Percentiles rank a stretch among this genome's conserved stretches.
Conservation (phyloP, 2,329 filamentous ascomycete genomes). For the Ascochyta rabiei region DNA sequence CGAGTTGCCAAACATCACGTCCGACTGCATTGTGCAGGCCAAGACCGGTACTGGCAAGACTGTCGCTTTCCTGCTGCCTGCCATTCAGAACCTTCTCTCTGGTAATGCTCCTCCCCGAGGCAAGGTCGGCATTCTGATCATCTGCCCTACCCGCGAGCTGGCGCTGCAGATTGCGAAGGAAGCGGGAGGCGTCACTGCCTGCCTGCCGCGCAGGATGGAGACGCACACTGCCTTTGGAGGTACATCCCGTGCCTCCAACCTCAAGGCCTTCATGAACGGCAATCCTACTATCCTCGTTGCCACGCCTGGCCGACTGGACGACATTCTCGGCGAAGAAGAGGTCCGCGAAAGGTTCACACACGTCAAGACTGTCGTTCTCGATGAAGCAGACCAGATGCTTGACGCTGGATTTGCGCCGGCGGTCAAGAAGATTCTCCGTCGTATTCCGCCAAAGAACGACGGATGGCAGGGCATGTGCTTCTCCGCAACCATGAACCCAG, state of each 20-base stretch:
- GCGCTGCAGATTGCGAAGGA: conserved; percentile 58
- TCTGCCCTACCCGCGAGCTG: conserved; percentile 57
- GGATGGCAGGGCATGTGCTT: conserved; percentile 60
- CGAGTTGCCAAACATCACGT: conserved; percentile 56
- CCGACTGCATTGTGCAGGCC: conserved; percentile 61
- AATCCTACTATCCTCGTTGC: conserved; percentile 54
- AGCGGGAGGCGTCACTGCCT: conserved; percentile 52
- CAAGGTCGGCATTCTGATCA: conserved; percentile 54
- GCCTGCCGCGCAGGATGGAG: conserved; percentile 47
- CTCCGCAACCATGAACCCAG: conserved; percentile 53
- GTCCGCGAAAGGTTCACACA: conserved; percentile 55
- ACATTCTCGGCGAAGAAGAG: conserved; percentile 53
- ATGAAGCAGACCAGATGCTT: conserved; percentile 55
- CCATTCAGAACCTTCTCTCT: conserved; percentile 53
- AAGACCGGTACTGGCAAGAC: conserved; percentile 60
- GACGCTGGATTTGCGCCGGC: conserved; percentile 61
- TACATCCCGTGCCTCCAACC: conserved; percentile 40
- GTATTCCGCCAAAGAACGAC: conserved; percentile 57
- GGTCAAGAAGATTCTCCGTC: conserved; percentile 58
- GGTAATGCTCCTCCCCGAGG: conserved; percentile 41
- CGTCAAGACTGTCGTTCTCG: conserved; percentile 53
- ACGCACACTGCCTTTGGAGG: conserved; percentile 55
- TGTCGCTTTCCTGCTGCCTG: conserved; percentile 56
- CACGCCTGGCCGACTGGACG: conserved; percentile 56
- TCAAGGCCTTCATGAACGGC: conserved; percentile 44